A percentile compares a stretch with the other conserved stretches of the same genome.
Evolutionary conservation across 805 yeast species (phyloP).

Genomic region (Wickerhamiella kurtzmanii): DNA sequence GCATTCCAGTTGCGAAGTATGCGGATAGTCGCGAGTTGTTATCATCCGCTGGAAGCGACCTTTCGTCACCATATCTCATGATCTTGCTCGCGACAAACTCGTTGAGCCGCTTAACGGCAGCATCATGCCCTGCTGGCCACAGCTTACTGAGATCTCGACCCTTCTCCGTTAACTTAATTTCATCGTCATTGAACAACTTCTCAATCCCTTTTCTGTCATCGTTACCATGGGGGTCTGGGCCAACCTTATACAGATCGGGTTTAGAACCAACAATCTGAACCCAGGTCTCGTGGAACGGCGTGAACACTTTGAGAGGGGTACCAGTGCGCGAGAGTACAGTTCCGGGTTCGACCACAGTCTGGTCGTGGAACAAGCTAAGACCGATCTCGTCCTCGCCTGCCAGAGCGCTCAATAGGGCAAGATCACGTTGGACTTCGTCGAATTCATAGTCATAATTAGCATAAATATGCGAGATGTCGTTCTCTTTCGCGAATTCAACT

Average conservation of each 20-base stretch:
- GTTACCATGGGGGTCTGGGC: not conserved
- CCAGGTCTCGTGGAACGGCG: conserved; percentile 34
- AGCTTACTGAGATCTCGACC: conserved; percentile 16
- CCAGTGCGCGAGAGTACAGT: conserved; percentile 27
- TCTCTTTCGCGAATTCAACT: conserved; percentile 19
- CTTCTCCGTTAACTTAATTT: not conserved
- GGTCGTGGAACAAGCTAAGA: conserved; percentile 28
- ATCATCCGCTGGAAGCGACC: conserved; percentile 25
- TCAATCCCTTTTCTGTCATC: not conserved
- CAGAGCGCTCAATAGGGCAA: conserved; percentile 15
- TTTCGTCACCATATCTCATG: conserved; percentile 24
- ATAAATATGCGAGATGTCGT: conserved; percentile 23
- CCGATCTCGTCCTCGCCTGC: conserved; percentile 15
- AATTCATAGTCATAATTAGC: conserved; percentile 34
- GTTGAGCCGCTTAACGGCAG: conserved; percentile 20
- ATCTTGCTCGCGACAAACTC: conserved; percentile 18
- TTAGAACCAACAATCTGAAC: conserved; percentile 21
- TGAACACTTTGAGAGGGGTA: conserved; percentile 31
- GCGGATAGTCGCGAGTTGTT: conserved; percentile 33
- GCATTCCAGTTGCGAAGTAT: conserved; percentile 35
- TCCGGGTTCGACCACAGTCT: conserved; percentile 33
- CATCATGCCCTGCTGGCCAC: conserved; percentile 28
- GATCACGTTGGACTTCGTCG: conserved; percentile 30
- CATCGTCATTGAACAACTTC: not conserved
- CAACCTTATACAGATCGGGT: conserved; percentile 4